phyloP scores from a whole-genome alignment of 2,329 filamentous ascomycete species.

The Chrysoporthe cubensis region DNA sequence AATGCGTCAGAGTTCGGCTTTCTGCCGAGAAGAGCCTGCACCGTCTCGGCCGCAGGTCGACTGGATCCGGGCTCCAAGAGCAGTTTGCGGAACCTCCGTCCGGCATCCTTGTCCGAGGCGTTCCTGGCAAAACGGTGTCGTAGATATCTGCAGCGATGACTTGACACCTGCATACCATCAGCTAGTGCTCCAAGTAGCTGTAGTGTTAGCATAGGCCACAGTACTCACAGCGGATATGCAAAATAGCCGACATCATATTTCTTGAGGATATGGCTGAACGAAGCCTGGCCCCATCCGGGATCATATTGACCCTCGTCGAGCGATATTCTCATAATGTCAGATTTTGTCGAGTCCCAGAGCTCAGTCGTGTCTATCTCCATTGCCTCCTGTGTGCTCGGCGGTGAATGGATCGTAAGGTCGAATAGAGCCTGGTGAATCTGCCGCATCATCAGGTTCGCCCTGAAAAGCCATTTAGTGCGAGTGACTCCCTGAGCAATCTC shows the following conservation, averaged over 20 bases:
- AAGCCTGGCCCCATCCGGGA: slow-evolving; percentile 4
- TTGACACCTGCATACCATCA: not conserved
- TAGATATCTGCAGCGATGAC: slow-evolving; percentile 4
- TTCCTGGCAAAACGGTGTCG: not conserved
- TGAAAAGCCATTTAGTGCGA: not conserved
- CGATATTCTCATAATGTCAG: not conserved
- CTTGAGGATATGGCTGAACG: slow-evolving; percentile 1
- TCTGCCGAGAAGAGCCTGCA: not conserved
- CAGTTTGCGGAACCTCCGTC: not conserved
- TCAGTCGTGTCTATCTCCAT: not conserved
- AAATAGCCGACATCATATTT: slow-evolving; percentile 7
- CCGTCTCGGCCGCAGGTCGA: not conserved
- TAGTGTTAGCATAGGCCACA: not conserved
- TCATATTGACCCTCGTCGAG: not conserved
- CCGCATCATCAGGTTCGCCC: not conserved
- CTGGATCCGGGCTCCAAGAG: slow-evolving; percentile 2
- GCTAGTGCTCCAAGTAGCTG: not conserved
- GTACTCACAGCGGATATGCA: slow-evolving; percentile 2
- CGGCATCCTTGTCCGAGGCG: not conserved
- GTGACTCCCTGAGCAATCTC: not conserved
- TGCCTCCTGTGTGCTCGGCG: not conserved
- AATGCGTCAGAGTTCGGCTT: not conserved
- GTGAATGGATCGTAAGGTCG: slow-evolving; percentile 5
- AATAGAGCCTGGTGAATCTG: not conserved
- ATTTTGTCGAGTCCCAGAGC: not conserved